Conservation (phyloP, 2,329 filamentous ascomycete species). For the Fusarium cicatricum region DNA sequence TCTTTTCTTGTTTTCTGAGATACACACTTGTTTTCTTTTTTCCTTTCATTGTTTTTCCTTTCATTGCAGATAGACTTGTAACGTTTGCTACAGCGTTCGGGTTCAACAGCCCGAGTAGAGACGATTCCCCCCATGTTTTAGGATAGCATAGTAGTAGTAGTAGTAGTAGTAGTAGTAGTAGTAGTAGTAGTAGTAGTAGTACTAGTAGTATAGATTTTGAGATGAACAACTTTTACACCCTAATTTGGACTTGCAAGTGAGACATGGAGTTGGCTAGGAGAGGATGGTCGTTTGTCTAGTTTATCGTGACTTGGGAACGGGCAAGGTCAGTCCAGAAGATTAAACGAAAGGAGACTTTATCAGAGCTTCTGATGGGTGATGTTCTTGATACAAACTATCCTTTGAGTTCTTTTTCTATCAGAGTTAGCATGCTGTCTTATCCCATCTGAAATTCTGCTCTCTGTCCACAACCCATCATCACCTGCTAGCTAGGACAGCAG, state of each 20-base stretch:
- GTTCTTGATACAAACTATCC: too few species aligned
- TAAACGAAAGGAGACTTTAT: background rate
- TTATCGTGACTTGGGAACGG: background rate
- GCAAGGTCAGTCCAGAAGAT: background rate
- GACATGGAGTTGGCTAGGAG: too few species aligned
- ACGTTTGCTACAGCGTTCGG: constrained; percentile 31
- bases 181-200: constrained; percentile 7
- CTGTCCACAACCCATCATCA: too few species aligned
- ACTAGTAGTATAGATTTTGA: background rate
- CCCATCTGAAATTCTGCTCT: too few species aligned
- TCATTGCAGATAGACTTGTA: constrained; percentile 38
- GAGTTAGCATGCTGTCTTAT: too few species aligned
- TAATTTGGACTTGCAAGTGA: too few species aligned
- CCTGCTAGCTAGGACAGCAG: too few species aligned
- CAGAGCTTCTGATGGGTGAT: background rate
- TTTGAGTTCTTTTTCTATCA: too few species aligned
- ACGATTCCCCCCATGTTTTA: constrained; percentile 36
- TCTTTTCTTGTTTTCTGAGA: constrained; percentile 6
- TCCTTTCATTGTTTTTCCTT: constrained; percentile 18
- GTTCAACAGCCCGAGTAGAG: constrained; percentile 38
- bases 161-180: background rate
- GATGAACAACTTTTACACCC: too few species aligned
- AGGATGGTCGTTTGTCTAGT: too few species aligned
- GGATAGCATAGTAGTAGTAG: constrained; percentile 25
- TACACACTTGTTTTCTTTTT: constrained; percentile 1